Percentiles rank a stretch among this genome's conserved stretches.
phyloP scores from a whole-genome alignment of 805 yeast genomes.

The Suhomyces sp. region DNA sequence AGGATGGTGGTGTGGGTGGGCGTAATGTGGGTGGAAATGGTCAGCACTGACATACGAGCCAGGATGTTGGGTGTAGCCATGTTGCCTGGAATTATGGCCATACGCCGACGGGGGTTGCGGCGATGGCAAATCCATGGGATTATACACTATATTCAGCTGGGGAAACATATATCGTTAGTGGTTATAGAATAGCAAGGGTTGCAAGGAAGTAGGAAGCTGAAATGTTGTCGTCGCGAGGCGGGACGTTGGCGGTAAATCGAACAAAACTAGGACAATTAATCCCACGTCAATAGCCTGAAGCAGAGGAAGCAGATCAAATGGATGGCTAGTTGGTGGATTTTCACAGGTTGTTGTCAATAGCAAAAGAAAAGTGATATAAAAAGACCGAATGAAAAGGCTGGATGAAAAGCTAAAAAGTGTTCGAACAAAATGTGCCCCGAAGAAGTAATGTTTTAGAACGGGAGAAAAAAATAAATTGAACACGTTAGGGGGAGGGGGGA shows the following conservation, averaged over 20 bases:
- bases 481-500: neutral
- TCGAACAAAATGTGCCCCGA: neutral
- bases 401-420: neutral
- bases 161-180: constrained; percentile 1
- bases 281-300: neutral
- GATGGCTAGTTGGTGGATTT: neutral
- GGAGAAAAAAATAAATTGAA: neutral
- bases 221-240: neutral
- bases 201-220: neutral
- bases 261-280: neutral
- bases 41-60: neutral
- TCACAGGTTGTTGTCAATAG: neutral
- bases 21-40: neutral
- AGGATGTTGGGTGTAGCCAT: neutral
- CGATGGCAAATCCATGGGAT: neutral
- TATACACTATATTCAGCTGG: constrained; percentile 1
- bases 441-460: neutral
- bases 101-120: neutral
- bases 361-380: neutral
- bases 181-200: too few species aligned
- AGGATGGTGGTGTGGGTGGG: neutral
- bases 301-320: neutral
- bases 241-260: neutral
- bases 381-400: neutral
- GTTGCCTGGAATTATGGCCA: neutral